A percentile compares a stretch with the other conserved stretches of the same genome.
These are phyloP conservation scores for Thamnidium elegans DNA, from an alignment of 192 early-diverging fungal genomes.

Conservation along the genomic window DNA sequence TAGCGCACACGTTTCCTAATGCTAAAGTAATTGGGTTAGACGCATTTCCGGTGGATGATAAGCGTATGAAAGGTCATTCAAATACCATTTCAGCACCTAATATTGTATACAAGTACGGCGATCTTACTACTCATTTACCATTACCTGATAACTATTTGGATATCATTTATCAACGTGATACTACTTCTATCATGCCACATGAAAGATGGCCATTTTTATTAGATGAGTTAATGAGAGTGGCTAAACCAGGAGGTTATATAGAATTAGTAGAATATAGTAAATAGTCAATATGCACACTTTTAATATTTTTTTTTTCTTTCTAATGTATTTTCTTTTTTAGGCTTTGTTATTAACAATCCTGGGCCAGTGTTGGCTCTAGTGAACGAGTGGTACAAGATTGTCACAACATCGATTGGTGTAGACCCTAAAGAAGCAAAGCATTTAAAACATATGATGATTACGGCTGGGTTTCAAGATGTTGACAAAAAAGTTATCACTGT, in stretches of 20 bases:
- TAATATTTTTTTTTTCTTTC: background rate
- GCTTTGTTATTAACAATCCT: conserved; percentile 14
- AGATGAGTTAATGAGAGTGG: conserved; percentile 38
- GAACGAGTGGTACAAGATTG: conserved; percentile 29
- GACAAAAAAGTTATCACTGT: conserved; percentile 14
- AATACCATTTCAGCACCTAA: conserved; percentile 8
- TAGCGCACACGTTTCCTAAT: conserved; percentile 20
- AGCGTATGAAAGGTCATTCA: background rate
- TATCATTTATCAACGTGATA: conserved; percentile 25
- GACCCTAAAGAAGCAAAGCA: background rate
- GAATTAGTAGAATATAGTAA: conserved; percentile 46
- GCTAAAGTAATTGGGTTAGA: conserved; percentile 25
- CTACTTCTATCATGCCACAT: conserved; percentile 10
- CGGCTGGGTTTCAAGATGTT: conserved; percentile 23
- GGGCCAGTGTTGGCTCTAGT: conserved; percentile 27
- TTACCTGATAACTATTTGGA: conserved; percentile 30
- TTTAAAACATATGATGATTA: conserved; percentile 3
- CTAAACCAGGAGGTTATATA: conserved; percentile 48
- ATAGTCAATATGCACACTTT: background rate
- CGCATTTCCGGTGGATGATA: conserved; percentile 1
- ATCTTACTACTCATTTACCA: conserved; percentile 16
- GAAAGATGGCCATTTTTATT: conserved; percentile 26
- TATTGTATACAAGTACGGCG: conserved; percentile 33
- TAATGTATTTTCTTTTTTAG: background rate
- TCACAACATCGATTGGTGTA: conserved; percentile 1